phyloP scores from a whole-genome alignment of 2,329 filamentous ascomycete genomes.

The Clonostachys rosea region DNA sequence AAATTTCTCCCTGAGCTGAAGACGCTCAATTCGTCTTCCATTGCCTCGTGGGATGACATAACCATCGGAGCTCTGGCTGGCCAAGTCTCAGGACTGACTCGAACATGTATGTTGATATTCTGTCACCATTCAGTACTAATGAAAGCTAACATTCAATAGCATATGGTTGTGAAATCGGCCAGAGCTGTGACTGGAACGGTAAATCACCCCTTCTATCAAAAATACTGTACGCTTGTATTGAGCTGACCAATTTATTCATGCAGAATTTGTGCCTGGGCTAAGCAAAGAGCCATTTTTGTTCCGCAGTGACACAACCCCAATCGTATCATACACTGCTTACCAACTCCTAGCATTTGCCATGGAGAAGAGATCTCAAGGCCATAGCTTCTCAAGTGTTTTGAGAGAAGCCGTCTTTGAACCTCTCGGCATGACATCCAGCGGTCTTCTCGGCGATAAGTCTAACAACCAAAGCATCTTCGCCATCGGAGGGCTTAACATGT shows the following conservation, averaged over 20 bases:
- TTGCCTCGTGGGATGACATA: constrained; percentile 10
- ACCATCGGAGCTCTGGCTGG: constrained; percentile 12
- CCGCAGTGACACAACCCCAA: constrained; percentile 13
- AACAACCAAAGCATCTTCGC: constrained; percentile 3
- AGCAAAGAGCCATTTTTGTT: constrained; percentile 7
- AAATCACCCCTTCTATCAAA: not conserved
- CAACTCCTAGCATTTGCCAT: constrained; percentile 14
- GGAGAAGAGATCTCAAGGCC: not conserved
- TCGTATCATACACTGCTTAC: constrained; percentile 14
- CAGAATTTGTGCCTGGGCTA: constrained; percentile 7
- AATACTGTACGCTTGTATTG: not conserved
- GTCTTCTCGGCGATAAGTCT: constrained; percentile 1
- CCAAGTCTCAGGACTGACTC: constrained; percentile 13
- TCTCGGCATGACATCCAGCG: constrained; percentile 9
- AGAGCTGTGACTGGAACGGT: constrained; percentile 5
- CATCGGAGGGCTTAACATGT: constrained; percentile 4
- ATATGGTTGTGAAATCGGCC: constrained; percentile 6
- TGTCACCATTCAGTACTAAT: too few species aligned
- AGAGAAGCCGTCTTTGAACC: constrained; percentile 5
- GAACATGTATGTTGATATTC: constrained; percentile 1
- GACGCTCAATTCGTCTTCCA: not conserved
- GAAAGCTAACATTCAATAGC: not conserved
- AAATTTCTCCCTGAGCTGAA: constrained; percentile 17
- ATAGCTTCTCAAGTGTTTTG: constrained; percentile 2
- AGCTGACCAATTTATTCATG: not conserved